phyloP scores from a whole-genome alignment of 441 rosid genomes.

The Mallotus japonicus region DNA sequence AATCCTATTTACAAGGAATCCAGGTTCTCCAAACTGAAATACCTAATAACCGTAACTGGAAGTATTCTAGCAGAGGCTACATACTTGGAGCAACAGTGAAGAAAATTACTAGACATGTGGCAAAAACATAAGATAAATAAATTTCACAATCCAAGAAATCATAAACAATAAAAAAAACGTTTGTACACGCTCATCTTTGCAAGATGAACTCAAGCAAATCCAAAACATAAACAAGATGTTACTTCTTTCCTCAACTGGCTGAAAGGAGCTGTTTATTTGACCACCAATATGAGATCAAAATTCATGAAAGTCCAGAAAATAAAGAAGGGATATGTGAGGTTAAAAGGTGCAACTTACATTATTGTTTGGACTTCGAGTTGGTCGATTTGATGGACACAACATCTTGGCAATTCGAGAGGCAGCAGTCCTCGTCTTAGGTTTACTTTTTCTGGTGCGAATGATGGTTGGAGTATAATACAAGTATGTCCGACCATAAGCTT shows the following conservation, averaged over 20 bases:
- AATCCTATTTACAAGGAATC: neutral
- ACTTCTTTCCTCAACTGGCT: neutral
- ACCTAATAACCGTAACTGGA: neutral
- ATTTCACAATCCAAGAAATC: neutral
- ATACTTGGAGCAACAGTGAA: neutral
- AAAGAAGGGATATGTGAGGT: neutral
- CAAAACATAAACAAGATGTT: neutral
- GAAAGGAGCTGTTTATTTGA: neutral
- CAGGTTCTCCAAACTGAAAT: neutral
- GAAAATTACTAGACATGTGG: neutral
- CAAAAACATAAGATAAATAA: neutral
- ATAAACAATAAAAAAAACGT: neutral
- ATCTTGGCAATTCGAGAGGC: conserved; percentile 93
- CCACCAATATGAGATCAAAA: neutral
- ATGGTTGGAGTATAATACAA: conserved; percentile 61
- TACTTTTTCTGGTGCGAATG: conserved; percentile 61
- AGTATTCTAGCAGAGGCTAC: neutral
- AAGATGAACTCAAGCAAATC: neutral
- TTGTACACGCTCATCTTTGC: neutral
- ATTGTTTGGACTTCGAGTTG: conserved; percentile 50
- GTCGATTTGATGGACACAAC: conserved; percentile 62
- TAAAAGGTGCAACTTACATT: conserved; percentile 41
- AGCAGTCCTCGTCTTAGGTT: conserved; percentile 82
- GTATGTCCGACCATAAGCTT: conserved; percentile 55
- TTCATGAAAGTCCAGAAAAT: neutral